phyloP scores from a whole-genome alignment of 2,329 filamentous ascomycete species.

The Cladophialophora immunda region DNA sequence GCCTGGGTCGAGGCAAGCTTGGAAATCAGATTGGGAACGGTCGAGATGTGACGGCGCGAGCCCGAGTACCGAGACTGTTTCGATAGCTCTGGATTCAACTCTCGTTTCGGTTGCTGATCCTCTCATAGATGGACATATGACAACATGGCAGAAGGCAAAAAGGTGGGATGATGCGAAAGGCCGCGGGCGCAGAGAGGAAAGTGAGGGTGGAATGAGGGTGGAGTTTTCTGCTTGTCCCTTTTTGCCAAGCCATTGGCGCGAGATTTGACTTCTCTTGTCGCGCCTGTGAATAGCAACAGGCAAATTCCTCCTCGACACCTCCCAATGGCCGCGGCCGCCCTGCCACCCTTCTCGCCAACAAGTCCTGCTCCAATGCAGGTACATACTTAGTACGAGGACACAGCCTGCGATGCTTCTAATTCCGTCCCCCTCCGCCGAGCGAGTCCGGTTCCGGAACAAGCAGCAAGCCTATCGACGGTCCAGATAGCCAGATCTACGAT shows the following conservation, averaged over 20 bases:
- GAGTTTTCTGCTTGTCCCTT: background rate
- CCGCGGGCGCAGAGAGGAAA: background rate
- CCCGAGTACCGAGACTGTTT: background rate
- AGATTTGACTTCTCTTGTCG: background rate
- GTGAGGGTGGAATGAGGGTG: conserved; percentile 4
- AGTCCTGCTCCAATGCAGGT: conserved; percentile 12
- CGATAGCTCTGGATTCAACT: background rate
- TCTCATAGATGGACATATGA: background rate
- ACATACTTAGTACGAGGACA: background rate
- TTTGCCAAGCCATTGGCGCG: background rate
- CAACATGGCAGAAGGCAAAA: background rate
- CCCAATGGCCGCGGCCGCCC: background rate
- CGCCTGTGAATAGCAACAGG: conserved; percentile 2
- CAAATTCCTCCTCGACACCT: background rate
- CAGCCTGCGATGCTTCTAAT: conserved; percentile 10
- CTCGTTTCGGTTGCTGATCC: background rate
- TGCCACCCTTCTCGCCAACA: background rate
- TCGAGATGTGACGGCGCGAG: background rate
- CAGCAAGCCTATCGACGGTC: conserved; percentile 1
- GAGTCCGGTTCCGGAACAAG: background rate
- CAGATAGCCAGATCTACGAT: background rate
- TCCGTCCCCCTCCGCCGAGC: conserved; percentile 10
- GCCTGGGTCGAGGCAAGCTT: background rate
- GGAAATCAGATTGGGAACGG: background rate
- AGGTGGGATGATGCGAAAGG: conserved; percentile 1